Conservation (phyloP, 768 basidiomycete species). For the Agaricus blazei region DNA sequence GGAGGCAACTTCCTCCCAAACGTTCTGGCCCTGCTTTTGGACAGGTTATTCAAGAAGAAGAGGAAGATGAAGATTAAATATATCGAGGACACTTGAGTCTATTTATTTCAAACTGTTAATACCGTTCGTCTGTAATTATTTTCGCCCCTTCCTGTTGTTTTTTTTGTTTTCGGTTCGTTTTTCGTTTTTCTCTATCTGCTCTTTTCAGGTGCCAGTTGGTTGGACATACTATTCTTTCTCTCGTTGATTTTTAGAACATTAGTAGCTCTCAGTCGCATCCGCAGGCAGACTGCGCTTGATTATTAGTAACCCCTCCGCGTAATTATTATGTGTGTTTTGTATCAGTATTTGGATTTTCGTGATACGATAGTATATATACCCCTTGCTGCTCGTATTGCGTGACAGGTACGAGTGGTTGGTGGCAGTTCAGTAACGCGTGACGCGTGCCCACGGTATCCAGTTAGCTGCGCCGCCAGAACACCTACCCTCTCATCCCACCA, state of each 20-base stretch:
- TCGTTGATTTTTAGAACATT: too few species aligned
- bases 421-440: slow-evolving; percentile 2
- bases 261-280: neutral
- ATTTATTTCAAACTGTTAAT: neutral
- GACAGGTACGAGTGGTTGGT: neutral
- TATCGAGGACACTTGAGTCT: neutral
- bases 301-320: neutral
- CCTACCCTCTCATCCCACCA: slow-evolving; percentile 13
- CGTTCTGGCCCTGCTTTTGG: slow-evolving; percentile 68
- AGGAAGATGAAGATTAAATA: slow-evolving; percentile 69
- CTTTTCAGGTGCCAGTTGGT: too few species aligned
- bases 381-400: neutral
- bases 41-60: slow-evolving; percentile 78
- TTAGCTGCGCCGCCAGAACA: neutral
- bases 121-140: slow-evolving; percentile 8
- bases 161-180: neutral
- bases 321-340: slow-evolving; percentile 1
- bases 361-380: neutral
- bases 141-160: neutral
- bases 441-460: slow-evolving; percentile 3
- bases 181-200: too few species aligned
- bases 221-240: too few species aligned
- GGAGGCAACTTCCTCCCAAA: slow-evolving; percentile 65
- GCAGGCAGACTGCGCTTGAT: slow-evolving; percentile 1
- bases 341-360: neutral